Percentiles rank a stretch among this genome's conserved stretches.
Evolutionary conservation across 352 stramenopile genomes (phyloP).

Genomic region (Phytophthora citricola): DNA sequence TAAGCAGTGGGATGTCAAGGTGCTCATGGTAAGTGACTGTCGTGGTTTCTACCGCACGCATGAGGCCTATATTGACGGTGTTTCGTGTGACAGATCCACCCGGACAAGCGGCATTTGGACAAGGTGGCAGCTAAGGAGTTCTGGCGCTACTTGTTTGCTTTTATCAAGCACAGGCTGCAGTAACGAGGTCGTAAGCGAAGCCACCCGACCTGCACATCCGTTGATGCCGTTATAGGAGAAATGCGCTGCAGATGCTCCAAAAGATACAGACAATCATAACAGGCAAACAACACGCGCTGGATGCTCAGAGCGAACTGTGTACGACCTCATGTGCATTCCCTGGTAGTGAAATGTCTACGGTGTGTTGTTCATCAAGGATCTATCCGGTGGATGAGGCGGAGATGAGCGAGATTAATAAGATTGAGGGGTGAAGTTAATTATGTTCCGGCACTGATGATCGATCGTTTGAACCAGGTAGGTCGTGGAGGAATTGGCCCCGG

Average conservation of each 20-base stretch:
- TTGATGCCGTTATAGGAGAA: slow-evolving; percentile 10
- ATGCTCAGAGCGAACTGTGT: slow-evolving; percentile 5
- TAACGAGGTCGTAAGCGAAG: slow-evolving; percentile 35
- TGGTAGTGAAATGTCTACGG: neutral
- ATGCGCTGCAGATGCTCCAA: neutral
- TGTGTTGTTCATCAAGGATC: neutral
- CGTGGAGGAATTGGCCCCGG: slow-evolving; percentile 12
- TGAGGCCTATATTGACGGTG: neutral
- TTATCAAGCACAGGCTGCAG: slow-evolving; percentile 85
- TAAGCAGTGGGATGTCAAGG: slow-evolving; percentile 92
- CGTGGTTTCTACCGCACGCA: no score
- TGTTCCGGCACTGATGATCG: slow-evolving; percentile 10
- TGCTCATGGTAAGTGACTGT: slow-evolving; percentile 73
- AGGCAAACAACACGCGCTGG: slow-evolving; percentile 14
- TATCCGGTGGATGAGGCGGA: neutral
- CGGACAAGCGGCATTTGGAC: slow-evolving; percentile 92
- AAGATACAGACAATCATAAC: slow-evolving; percentile 3
- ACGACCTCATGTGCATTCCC: neutral
- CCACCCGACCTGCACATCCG: neutral
- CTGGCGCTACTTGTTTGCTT: slow-evolving; percentile 91
- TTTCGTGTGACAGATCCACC: slow-evolving; percentile 69
- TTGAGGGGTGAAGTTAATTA: slow-evolving; percentile 1
- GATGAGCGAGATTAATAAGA: slow-evolving; percentile 17
- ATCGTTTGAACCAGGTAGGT: slow-evolving; percentile 28
- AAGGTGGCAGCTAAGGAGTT: slow-evolving; percentile 91